Conservation (phyloP, 2,329 filamentous ascomycete species). For the Elsinoe arachidis region DNA sequence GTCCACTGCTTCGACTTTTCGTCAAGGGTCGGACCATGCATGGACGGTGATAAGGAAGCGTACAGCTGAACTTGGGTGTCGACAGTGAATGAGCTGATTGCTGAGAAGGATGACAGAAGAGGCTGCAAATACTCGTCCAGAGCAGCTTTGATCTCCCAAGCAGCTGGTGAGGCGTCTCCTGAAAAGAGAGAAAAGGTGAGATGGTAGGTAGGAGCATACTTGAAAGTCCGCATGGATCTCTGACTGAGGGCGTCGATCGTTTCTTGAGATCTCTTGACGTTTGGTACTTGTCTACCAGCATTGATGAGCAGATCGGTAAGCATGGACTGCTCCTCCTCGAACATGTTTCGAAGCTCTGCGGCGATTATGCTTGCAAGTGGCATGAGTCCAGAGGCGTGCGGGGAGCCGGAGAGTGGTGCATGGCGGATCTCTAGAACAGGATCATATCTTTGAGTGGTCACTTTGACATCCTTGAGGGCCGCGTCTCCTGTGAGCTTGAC, state of each 20-base stretch:
- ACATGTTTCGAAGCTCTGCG: slow-evolving; percentile 65
- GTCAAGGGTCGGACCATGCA: slow-evolving; percentile 49
- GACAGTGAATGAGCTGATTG: slow-evolving; percentile 90
- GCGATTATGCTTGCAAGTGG: slow-evolving; percentile 69
- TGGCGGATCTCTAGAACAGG: slow-evolving; percentile 72
- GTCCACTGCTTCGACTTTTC: slow-evolving; percentile 51
- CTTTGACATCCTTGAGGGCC: slow-evolving; percentile 42
- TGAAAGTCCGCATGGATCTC: slow-evolving; percentile 75
- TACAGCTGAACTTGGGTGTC: slow-evolving; percentile 96
- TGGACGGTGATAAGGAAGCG: slow-evolving; percentile 58
- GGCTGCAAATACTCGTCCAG: slow-evolving; percentile 74
- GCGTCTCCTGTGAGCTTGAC: slow-evolving; percentile 62
- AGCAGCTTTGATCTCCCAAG: slow-evolving; percentile 83
- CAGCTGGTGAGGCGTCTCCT: slow-evolving; percentile 64
- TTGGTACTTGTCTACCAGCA: slow-evolving; percentile 6
- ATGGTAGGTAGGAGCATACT: slow-evolving; percentile 89
- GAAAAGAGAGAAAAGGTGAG: slow-evolving; percentile 94
- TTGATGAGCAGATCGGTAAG: slow-evolving; percentile 39
- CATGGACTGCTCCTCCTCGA: slow-evolving; percentile 80
- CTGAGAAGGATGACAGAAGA: slow-evolving; percentile 65
- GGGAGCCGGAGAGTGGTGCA: slow-evolving; percentile 54
- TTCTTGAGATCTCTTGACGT: slow-evolving; percentile 24
- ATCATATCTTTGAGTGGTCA: slow-evolving; percentile 59
- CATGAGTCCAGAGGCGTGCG: slow-evolving; percentile 51
- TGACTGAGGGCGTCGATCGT: slow-evolving; percentile 46